Evolutionary conservation across 192 early-diverging fungal genomes (phyloP).

Genomic region (Backusella macrospora): DNA sequence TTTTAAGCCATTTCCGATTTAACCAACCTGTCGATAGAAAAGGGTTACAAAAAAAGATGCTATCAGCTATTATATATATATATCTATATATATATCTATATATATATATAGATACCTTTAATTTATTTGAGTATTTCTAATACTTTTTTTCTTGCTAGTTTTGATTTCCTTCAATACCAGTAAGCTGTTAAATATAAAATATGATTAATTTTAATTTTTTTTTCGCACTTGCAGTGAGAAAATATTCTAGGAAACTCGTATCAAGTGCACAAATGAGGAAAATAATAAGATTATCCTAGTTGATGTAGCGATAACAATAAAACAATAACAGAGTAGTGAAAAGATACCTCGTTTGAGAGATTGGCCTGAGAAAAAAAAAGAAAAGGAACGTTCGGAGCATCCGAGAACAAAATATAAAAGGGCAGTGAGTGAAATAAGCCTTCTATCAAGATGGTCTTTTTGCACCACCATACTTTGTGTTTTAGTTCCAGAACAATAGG

Average conservation of each 20-base stretch:
- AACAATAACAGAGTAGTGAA: conserved; percentile 16
- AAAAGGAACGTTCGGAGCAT: background rate
- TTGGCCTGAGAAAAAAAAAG: conserved; percentile 2
- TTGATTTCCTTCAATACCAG: background rate
- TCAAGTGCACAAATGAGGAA: background rate
- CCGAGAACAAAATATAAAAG: background rate
- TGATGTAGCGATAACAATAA: background rate
- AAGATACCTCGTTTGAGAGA: background rate
- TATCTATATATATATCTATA: too few species aligned
- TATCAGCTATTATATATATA: background rate
- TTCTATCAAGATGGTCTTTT: background rate
- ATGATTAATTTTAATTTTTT: background rate
- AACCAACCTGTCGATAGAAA: conserved; percentile 6
- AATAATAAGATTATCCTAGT: conserved; percentile 3
- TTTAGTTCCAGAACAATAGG: conserved; percentile 8
- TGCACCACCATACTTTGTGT: background rate
- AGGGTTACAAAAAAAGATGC: background rate
- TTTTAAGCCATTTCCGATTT: background rate
- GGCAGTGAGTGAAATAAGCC: background rate
- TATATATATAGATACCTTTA: background rate
- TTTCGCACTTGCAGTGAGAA: background rate
- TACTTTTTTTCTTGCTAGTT: background rate
- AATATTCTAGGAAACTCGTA: background rate
- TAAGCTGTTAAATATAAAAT: background rate
- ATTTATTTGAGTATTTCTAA: background rate